phyloP scores from a whole-genome alignment of 2,329 filamentous ascomycete species.

The Atkinsonella hypoxylon region DNA sequence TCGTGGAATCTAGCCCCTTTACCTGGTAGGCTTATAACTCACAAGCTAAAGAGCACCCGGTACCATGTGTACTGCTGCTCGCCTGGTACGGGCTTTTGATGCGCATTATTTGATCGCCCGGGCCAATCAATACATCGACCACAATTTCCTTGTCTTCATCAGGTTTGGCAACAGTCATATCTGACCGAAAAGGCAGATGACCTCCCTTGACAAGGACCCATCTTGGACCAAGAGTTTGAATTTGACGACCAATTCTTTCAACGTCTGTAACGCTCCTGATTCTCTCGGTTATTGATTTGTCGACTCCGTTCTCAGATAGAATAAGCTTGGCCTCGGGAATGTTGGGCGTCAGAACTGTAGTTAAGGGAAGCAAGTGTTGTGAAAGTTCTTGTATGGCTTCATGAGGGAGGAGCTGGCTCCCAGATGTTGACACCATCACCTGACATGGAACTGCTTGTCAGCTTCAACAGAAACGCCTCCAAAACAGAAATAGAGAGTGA shows the following conservation, averaged over 20 bases:
- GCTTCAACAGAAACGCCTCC: background rate
- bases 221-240: constrained; percentile 58
- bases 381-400: constrained; percentile 51
- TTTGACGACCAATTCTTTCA: constrained; percentile 51
- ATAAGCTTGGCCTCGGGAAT: constrained; percentile 61
- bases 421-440: constrained; percentile 90
- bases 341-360: constrained; percentile 65
- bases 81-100: constrained; percentile 61
- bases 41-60: constrained; percentile 88
- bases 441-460: constrained; percentile 22
- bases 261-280: constrained; percentile 53
- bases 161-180: constrained; percentile 44
- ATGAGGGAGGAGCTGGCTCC: constrained; percentile 53
- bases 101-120: constrained; percentile 38
- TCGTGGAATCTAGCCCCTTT: no score
- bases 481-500: background rate
- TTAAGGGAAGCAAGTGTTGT: constrained; percentile 47
- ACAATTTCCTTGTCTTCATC: constrained; percentile 53
- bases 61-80: constrained; percentile 82
- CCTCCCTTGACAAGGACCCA: constrained; percentile 87
- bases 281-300: constrained; percentile 15
- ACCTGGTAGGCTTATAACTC: constrained; percentile 20
- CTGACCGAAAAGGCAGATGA: constrained; percentile 64
- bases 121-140: constrained; percentile 64
- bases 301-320: constrained; percentile 37